Base-by-base conservation (phyloP, 441 rosid species). In the California macrophylla region DNA sequence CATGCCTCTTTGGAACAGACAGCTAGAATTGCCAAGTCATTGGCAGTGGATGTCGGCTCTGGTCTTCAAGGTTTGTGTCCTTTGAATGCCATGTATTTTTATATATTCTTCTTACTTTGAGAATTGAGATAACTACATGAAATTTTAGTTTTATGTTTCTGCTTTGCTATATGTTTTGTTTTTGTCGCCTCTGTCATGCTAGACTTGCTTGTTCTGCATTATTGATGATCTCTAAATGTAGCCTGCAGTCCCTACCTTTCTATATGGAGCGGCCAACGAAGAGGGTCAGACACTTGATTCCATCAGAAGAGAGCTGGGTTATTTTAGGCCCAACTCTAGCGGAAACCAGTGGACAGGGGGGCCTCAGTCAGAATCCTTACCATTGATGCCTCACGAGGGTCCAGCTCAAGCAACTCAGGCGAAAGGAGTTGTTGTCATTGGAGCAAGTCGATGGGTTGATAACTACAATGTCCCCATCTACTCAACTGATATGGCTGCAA, bases 251-350 rank as follows among this genome's bases (percentile, higher is more conserved):
- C 95, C 98, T 25, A 77, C 94, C 21, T 93, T 80, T 75, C 79
- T 88, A 4, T 91, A 91, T 73, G 97, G 97, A 77, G 93, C 87
- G 32, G 89, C 97, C 54, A 79, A 68, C 30, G 79, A 79, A 71
- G 87, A 79, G 72, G 84, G 86, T 62, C 85, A 84, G 72, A 79
- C 87, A 12, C 86, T 93, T 7, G 97, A 87, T 82, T 88, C 91
- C 10, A 83, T 93, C 70, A 87, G 97, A 78, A 88, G 97, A 82
- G 82, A 83, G 76, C 81, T 91, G 21, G 96, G 97, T 42, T 93
- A 89, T 75, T 91, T 91, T 82, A 88, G 84, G 84, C 91, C 98
- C 20, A 87, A 84, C 72, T 77, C 69, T 60, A 70, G 78, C 42
- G 90, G 87, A 71, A 75, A 82, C 79, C 80, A 82, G 24, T 90